Evolutionary conservation across 2,329 filamentous ascomycete genomes (phyloP).

Genomic region (Amauroascus niger): DNA sequence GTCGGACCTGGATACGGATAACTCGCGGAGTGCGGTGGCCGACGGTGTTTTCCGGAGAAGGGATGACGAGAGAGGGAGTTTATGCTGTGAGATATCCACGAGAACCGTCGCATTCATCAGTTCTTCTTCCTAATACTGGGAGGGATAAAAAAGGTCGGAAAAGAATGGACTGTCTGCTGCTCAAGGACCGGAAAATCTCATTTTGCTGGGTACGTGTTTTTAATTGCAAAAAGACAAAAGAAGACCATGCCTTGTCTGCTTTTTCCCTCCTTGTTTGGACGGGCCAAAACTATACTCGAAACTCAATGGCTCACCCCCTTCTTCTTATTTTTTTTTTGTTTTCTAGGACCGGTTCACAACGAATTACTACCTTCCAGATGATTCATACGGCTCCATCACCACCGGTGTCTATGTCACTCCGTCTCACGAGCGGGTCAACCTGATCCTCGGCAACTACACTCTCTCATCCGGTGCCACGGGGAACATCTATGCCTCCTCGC

Average conservation of each 20-base stretch:
- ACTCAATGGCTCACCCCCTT: too few species aligned
- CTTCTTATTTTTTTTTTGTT: too few species aligned
- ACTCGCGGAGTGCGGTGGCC: neutral
- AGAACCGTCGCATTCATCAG: neutral
- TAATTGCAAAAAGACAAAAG: too few species aligned
- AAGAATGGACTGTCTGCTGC: conserved; percentile 34
- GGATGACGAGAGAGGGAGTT: conserved; percentile 6
- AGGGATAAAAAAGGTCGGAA: neutral
- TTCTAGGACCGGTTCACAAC: conserved; percentile 44
- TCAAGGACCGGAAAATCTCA: conserved; percentile 34
- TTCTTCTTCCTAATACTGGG: neutral
- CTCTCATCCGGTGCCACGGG: conserved; percentile 31
- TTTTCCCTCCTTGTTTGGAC: neutral
- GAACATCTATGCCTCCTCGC: conserved; percentile 37
- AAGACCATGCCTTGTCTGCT: too few species aligned
- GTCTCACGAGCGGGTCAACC: conserved; percentile 33
- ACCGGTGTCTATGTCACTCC: conserved; percentile 36
- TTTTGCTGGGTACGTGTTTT: conserved; percentile 44
- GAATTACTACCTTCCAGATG: conserved; percentile 41
- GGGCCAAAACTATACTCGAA: neutral
- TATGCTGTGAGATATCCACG: conserved; percentile 9
- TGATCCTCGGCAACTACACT: conserved; percentile 39
- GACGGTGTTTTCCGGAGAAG: neutral
- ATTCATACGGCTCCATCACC: conserved; percentile 39
- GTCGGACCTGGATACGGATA: neutral